phyloP scores from a whole-genome alignment of 164 flowering plant genomes.

The Vitis rupestris region DNA sequence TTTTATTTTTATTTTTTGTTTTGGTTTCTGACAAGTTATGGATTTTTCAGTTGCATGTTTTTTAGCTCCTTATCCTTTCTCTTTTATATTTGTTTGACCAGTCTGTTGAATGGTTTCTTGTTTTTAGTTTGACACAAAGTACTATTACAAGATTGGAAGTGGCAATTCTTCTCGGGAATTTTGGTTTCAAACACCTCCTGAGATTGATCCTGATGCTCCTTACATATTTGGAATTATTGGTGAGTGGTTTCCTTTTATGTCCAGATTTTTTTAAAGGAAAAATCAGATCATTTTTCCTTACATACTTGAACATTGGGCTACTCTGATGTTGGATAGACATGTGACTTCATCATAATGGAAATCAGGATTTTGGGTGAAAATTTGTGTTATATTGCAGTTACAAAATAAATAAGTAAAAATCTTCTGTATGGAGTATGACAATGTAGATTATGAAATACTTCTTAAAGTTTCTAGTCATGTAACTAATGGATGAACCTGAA shows the following conservation, averaged over 20 bases:
- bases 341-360: no score
- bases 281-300: not conserved
- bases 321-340: no score
- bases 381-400: no score
- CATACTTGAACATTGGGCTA: not conserved
- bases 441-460: no score
- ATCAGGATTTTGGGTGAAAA: no score
- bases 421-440: no score
- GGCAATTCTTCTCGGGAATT: conserved; percentile 72
- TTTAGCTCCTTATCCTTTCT: not conserved
- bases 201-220: conserved; percentile 65
- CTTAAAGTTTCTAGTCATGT: no score
- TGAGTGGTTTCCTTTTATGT: conserved; percentile 27
- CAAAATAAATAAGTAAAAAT: no score
- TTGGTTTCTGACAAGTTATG: no score
- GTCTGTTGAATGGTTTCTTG: conserved; percentile 9
- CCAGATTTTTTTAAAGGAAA: not conserved
- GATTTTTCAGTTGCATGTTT: no score
- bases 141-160: conserved; percentile 80
- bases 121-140: conserved; percentile 74
- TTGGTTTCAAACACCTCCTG: conserved; percentile 90
- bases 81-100: not conserved
- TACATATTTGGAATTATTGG: conserved; percentile 95
- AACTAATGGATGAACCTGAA: no score
- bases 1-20: no score